phyloP scores from a whole-genome alignment of 2,329 filamentous ascomycete genomes.

The Cladophialophora psammophila region DNA sequence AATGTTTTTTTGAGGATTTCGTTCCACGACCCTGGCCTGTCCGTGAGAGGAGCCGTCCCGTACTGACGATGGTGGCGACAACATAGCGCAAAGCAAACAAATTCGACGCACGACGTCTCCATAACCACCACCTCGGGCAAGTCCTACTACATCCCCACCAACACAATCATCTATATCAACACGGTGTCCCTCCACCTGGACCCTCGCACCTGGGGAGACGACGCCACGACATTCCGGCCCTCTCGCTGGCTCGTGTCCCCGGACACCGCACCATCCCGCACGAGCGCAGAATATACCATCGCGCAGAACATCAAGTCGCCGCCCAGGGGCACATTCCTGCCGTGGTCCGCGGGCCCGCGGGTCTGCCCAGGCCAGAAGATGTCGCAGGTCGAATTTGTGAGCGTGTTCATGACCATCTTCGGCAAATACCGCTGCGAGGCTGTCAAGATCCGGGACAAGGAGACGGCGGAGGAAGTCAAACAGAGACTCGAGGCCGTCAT shows the following conservation, averaged over 20 bases:
- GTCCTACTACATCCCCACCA: slow-evolving; percentile 45
- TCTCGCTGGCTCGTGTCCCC: slow-evolving; percentile 50
- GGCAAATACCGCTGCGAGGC: slow-evolving; percentile 40
- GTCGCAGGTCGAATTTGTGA: slow-evolving; percentile 63
- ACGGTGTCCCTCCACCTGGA: slow-evolving; percentile 43
- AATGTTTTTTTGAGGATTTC: neutral
- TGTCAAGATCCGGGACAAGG: slow-evolving; percentile 36
- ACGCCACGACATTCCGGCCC: slow-evolving; percentile 50
- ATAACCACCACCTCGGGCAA: slow-evolving; percentile 42
- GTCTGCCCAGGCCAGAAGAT: slow-evolving; percentile 63
- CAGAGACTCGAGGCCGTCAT: slow-evolving; percentile 39
- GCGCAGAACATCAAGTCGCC: slow-evolving; percentile 45
- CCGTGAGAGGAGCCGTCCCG: neutral
- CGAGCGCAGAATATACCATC: slow-evolving; percentile 18
- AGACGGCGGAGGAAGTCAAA: slow-evolving; percentile 39
- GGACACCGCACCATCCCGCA: slow-evolving; percentile 9
- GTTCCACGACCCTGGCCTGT: neutral
- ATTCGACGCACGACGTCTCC: slow-evolving; percentile 41
- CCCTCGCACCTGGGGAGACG: slow-evolving; percentile 41
- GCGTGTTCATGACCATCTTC: slow-evolving; percentile 54
- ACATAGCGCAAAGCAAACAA: slow-evolving; percentile 43
- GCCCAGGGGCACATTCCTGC: slow-evolving; percentile 52
- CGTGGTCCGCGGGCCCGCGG: slow-evolving; percentile 60
- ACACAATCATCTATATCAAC: slow-evolving; percentile 50
- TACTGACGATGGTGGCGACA: neutral